Conservation (phyloP, 2,329 filamentous ascomycete species). For the Basipetospora chlamydospora region DNA sequence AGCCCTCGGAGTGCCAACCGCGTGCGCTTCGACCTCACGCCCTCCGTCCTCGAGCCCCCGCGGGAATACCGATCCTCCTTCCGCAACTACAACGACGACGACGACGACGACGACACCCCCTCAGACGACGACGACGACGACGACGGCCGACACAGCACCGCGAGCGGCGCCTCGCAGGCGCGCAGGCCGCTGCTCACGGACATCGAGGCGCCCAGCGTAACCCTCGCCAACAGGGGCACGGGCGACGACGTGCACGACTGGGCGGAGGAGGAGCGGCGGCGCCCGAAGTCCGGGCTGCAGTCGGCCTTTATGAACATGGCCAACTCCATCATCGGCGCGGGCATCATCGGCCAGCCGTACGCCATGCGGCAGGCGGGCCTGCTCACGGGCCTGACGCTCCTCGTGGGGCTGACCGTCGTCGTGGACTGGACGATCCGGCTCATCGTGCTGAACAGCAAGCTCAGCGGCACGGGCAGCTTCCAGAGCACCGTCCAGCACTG, state of each 20-base stretch:
- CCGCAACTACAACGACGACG: not conserved
- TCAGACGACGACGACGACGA: slow-evolving; percentile 24
- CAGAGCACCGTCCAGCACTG: slow-evolving; percentile 93
- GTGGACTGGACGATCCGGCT: slow-evolving; percentile 97
- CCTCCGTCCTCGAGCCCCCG: slow-evolving; percentile 24
- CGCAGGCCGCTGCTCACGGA: slow-evolving; percentile 63
- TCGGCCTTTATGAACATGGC: slow-evolving; percentile 99
- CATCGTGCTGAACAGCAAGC: slow-evolving; percentile 94
- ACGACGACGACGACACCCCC: slow-evolving; percentile 14
- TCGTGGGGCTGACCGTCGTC: slow-evolving; percentile 65
- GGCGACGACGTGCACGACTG: slow-evolving; percentile 28
- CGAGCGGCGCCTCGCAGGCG: slow-evolving; percentile 19
- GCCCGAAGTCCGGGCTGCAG: slow-evolving; percentile 72
- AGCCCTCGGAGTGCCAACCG: slow-evolving; percentile 56
- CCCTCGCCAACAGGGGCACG: slow-evolving; percentile 43
- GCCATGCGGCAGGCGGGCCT: slow-evolving; percentile 90
- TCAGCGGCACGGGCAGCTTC: slow-evolving; percentile 86
- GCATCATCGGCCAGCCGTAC: slow-evolving; percentile 77
- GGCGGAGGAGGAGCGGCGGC: slow-evolving; percentile 38
- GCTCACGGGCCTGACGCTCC: slow-evolving; percentile 60
- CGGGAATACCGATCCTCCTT: slow-evolving; percentile 9
- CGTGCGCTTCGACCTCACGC: slow-evolving; percentile 56
- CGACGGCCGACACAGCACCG: slow-evolving; percentile 26
- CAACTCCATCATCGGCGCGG: slow-evolving; percentile 83
- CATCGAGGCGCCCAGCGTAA: slow-evolving; percentile 65